Percentiles rank a stretch among this genome's conserved stretches.
Conservation (phyloP, 2,329 filamentous ascomycete species). For the Aureobasidium sp. region DNA sequence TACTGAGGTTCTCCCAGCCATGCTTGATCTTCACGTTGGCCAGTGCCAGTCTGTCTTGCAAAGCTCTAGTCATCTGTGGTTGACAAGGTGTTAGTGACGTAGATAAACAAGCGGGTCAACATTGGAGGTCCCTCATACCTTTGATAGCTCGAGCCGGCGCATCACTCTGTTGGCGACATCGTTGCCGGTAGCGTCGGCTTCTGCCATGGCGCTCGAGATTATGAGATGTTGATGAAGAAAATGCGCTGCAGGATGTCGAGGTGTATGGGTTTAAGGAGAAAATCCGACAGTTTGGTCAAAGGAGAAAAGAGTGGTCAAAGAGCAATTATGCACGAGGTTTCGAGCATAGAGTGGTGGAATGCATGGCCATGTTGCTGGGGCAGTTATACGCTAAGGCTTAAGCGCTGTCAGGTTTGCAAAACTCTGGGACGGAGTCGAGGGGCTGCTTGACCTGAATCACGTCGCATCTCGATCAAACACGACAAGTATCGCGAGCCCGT, state of each 20-base stretch:
- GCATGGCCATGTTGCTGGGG: background rate
- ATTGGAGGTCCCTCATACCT: constrained; percentile 20
- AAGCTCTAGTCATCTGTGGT: constrained; percentile 74
- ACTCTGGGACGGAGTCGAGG: constrained; percentile 1
- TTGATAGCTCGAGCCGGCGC: constrained; percentile 30
- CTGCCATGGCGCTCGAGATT: constrained; percentile 2
- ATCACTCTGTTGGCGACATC: constrained; percentile 30
- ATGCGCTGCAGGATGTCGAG: background rate
- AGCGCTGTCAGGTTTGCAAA: constrained; percentile 10
- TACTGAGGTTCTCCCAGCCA: constrained; percentile 83
- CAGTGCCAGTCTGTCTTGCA: constrained; percentile 89
- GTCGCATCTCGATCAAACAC: background rate
- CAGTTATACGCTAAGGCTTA: constrained; percentile 7
- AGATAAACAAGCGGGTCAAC: constrained; percentile 1
- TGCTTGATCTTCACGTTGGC: constrained; percentile 97
- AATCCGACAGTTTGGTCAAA: constrained; percentile 11
- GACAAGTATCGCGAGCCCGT: background rate
- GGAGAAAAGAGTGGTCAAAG: constrained; percentile 12
- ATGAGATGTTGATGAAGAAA: background rate
- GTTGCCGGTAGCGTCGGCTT: constrained; percentile 3
- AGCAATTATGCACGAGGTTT: constrained; percentile 10
- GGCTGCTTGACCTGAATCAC: background rate
- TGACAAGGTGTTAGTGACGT: constrained; percentile 14
- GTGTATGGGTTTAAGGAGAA: constrained; percentile 3
- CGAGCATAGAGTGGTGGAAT: constrained; percentile 9